Conservation (phyloP, 192 early-diverging fungal species). For the Lobosporangium transversale region DNA sequence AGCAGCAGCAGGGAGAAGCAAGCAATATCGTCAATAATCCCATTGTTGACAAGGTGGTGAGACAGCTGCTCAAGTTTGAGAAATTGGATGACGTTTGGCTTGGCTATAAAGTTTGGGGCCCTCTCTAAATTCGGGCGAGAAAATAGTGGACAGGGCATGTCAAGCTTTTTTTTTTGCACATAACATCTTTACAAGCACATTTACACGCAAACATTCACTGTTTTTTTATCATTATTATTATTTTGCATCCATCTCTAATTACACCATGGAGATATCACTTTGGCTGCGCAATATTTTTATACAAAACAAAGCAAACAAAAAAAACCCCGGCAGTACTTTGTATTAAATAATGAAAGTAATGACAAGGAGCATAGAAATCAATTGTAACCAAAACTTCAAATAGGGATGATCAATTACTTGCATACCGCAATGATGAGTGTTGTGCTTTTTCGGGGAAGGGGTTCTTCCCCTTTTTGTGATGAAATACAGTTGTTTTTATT, state of each 20-base stretch:
- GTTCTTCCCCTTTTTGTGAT: too few relatives aligned
- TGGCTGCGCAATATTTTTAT: too few relatives aligned
- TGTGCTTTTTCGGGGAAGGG: too few relatives aligned
- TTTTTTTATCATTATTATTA: not conserved
- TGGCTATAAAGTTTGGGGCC: not conserved
- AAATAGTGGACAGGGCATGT: not conserved
- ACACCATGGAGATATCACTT: not conserved
- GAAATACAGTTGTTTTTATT: too few relatives aligned
- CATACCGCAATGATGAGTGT: too few relatives aligned
- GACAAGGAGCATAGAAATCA: too few relatives aligned
- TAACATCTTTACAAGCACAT: not conserved
- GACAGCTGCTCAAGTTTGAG: conserved; percentile 10
- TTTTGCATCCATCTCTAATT: not conserved
- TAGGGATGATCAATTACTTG: too few relatives aligned
- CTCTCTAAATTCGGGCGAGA: not conserved
- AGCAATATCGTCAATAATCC: too few relatives aligned
- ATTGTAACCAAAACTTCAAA: too few relatives aligned
- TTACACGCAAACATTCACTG: not conserved
- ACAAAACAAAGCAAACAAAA: too few relatives aligned
- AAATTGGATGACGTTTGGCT: conserved; percentile 5
- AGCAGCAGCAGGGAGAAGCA: not conserved
- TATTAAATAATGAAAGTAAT: too few relatives aligned
- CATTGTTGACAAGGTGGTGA: not conserved
- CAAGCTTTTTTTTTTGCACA: not conserved
- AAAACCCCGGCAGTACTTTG: too few relatives aligned